A percentile compares a stretch with the other conserved stretches of the same genome.
These are phyloP conservation scores for Fusarium agapanthi DNA, from an alignment of 2,329 filamentous ascomycete genomes.

Conservation along the genomic window DNA sequence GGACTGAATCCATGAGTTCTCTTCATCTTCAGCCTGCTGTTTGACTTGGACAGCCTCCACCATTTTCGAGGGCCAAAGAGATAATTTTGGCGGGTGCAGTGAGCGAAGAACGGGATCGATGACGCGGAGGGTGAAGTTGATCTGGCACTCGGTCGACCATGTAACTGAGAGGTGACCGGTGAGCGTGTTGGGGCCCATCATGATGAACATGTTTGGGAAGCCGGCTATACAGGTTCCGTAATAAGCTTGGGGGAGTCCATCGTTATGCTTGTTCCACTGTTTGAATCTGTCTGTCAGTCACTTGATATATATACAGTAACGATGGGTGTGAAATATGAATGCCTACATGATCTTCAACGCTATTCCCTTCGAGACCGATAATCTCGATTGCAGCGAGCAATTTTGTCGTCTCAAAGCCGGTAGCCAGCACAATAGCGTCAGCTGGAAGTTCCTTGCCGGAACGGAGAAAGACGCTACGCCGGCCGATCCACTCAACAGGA, in stretches of 20 bases:
- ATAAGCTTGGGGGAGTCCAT: background rate
- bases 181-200: background rate
- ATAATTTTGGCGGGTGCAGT: background rate
- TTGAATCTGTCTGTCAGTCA: fast-evolving
- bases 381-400: background rate
- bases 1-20: background rate
- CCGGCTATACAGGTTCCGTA: background rate
- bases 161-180: background rate
- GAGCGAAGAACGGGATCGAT: background rate
- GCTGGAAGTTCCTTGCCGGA: background rate
- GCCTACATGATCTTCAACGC: background rate
- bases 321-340: background rate
- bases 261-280: background rate
- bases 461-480: background rate
- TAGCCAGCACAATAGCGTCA: background rate
- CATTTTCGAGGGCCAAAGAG: background rate
- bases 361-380: background rate
- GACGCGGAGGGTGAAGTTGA: background rate
- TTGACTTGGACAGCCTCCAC: background rate
- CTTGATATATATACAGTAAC: background rate
- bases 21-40: background rate
- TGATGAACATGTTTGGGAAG: background rate
- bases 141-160: background rate
- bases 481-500: background rate
- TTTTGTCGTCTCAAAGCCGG: background rate